phyloP scores from a whole-genome alignment of 2,329 filamentous ascomycete genomes.

The Diaporthe sp. region DNA sequence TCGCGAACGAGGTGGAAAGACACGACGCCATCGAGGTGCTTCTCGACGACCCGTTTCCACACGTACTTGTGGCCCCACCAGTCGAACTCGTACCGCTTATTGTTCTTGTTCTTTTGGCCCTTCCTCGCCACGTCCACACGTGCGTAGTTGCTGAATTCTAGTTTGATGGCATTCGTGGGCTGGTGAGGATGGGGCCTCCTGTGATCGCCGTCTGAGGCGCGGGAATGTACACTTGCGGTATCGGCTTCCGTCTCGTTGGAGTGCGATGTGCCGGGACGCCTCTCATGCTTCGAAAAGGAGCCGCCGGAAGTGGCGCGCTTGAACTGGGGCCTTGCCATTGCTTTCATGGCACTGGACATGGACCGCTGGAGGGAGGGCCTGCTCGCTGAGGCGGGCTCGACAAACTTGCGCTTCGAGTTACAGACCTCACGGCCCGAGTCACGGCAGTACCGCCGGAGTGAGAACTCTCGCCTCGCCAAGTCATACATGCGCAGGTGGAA shows the following conservation, averaged over 20 bases:
- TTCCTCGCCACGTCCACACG: conserved; percentile 85
- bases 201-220: conserved; percentile 42
- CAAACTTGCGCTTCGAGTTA: conserved; percentile 81
- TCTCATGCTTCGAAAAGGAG: conserved; percentile 47
- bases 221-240: conserved; percentile 49
- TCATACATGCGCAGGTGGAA: conserved; percentile 98
- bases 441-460: conserved; percentile 89
- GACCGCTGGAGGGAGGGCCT: conserved; percentile 61
- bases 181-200: conserved; percentile 52
- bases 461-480: conserved; percentile 87
- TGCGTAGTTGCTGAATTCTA: conserved; percentile 98
- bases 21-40: conserved; percentile 73
- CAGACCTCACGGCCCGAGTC: conserved; percentile 95
- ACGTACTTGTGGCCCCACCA: conserved; percentile 92
- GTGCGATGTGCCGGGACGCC: conserved; percentile 54
- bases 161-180: conserved; percentile 84
- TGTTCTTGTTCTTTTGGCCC: conserved; percentile 68
- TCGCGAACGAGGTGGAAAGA: conserved; percentile 86
- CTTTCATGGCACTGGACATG: conserved; percentile 64
- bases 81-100: conserved; percentile 89
- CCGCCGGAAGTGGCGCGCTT: conserved; percentile 54
- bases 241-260: conserved; percentile 53
- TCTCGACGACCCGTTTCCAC: conserved; percentile 83
- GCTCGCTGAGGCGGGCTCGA: conserved; percentile 63
- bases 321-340: conserved; percentile 51